Base-by-base conservation (phyloP, 108 stramenopile species). In the Ochromonas danica region DNA sequence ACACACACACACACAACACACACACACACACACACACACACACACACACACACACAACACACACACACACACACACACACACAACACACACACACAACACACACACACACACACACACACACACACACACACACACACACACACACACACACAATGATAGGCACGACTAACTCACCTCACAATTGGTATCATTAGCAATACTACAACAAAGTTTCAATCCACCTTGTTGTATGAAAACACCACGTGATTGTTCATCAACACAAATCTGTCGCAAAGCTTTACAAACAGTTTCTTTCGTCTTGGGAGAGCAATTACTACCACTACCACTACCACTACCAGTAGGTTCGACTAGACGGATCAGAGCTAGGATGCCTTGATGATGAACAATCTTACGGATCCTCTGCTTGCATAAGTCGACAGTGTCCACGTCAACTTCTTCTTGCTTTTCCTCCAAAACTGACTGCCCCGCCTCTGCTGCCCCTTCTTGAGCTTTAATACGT, bases 171-270 rank as follows among this genome's bases (percentile, higher is more conserved):
- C 45, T 51, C 6, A 70, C 67, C 67, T 70, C 14, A 14, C 6
- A 70, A 70, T 70, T 22, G 22, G 36, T 6, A 70, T 70, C 67
- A 51, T 6, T 22, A 51, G 45, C 45, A 14, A 51, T 36, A 14
- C 6, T 10, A 31, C 30, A 67, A 36, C 63, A 67, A 31, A 33
- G 6, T 25, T 67, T 88, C 72, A 97, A 82, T 1, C 92, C 94
- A 1, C 97, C 97, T 80, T 97, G 95, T 84, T 97, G 97, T 41
- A 97, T 92, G 89, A 97, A 88, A 94, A 83, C 0, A 91, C 91
- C 3, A 90, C 88, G 45, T 80, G 86, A 60, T 95, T 94, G 25
- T 83, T 89, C 43, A 93, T 94, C 91, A 97, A 91, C 57, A 67
- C 63, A 67, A 36, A 67, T 67, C 25, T 67, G 63, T 6, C 63